Evolutionary conservation across 345 rosid genomes (phyloP).

Genomic region (Acer campestre): DNA sequence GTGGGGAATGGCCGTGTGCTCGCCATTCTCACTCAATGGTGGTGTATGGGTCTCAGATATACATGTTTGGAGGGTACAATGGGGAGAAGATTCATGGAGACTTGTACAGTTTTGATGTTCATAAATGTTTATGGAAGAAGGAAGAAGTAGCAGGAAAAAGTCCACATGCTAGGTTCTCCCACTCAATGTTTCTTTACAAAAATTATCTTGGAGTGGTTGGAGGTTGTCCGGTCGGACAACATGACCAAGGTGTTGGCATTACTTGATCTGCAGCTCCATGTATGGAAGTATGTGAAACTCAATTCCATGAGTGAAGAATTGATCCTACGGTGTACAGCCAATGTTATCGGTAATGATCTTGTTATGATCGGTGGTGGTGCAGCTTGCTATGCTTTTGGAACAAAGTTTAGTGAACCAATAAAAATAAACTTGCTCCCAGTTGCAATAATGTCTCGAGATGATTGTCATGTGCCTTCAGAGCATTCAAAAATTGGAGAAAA

Average conservation of each 20-base stretch:
- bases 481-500: too few relatives aligned
- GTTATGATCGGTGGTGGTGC: constrained; percentile 89
- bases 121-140: constrained; percentile 57
- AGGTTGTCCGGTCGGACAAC: constrained; percentile 85
- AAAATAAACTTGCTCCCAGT: too few relatives aligned
- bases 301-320: constrained; percentile 63
- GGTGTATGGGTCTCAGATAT: constrained; percentile 58
- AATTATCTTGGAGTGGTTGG: constrained; percentile 76
- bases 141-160: constrained; percentile 66
- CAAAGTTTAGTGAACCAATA: constrained; percentile 61
- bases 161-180: constrained; percentile 87
- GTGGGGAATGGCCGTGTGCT: constrained; percentile 70
- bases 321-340: constrained; percentile 75
- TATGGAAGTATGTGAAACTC: constrained; percentile 71
- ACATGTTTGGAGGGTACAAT: constrained; percentile 78
- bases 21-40: constrained; percentile 94
- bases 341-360: constrained; percentile 72
- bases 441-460: too few relatives aligned
- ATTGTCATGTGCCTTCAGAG: too few relatives aligned
- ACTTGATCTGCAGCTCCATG: constrained; percentile 51
- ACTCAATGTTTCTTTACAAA: constrained; percentile 78
- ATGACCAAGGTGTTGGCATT: constrained; percentile 71
- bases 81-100: constrained; percentile 79
- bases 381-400: constrained; percentile 96
- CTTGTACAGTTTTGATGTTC: constrained; percentile 73